Evolutionary conservation across 352 stramenopile genomes (phyloP), one percentile per base, ranked within the genome.

Genomic region (Pythium guiyangense): DNA sequence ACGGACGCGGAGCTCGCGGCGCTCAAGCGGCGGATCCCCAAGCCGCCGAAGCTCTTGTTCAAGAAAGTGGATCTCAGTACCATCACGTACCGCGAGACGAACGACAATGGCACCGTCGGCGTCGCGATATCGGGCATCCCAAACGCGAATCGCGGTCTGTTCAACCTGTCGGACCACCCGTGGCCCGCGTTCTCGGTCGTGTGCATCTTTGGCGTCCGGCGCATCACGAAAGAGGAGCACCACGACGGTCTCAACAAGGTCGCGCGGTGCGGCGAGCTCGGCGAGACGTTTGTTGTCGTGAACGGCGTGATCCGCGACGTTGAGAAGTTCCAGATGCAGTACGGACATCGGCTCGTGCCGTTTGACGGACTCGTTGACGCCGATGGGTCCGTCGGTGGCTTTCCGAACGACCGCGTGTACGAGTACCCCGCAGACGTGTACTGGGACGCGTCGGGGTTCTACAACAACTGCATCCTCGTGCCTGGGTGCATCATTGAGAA

Each of bases 381-480:
- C 9, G 85, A 94, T 43, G 85, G 85, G 25, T 94, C 85, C 0
- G 83, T 84, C 17, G 85, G 85, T 10, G 85, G 85, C 15, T 94
- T 92, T 52, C 85, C 85, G 15, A 94, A 94, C 59, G 85, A 94
- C 60, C 85, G 85, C 35, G 85, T 94, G 53, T 94, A 94, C 56
- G 83, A 94, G 60, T 94, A 92, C 54, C 75, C 82, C 1, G 85
- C 80, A 2, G 77, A 92, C 48, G 70, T 92, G 49, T 94, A 94
- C 62, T 94, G 85, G 85, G 85, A 94, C 49, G 83, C 85, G 2
- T 92, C 80, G 8, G 83, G 80, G 42, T 94, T 94, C 43, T 92
- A 94, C 70, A 94, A 94, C 74, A 94, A 94, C 56, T 92, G 83
- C 67, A 94, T 94, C 62, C 73, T 94, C n/a, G 84, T 92, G 26